These are phyloP conservation scores for Ulota crispa DNA, from an alignment of 225 moss, liverwort and hornwort species.

Conservation along the genomic window DNA sequence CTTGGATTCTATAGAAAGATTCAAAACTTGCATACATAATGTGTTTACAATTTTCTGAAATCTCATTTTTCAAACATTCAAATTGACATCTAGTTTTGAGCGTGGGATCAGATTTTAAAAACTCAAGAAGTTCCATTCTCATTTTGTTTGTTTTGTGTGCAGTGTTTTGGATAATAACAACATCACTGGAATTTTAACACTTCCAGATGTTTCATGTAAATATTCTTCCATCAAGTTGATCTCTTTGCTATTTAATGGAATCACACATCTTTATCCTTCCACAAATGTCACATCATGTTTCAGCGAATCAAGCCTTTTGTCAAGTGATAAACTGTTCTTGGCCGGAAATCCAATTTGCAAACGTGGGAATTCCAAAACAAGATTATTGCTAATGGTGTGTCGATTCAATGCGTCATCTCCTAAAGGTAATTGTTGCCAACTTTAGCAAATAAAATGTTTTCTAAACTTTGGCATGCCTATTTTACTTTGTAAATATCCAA, in stretches of 20 bases:
- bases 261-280: fast-evolving
- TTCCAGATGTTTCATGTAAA: background rate
- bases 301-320: background rate
- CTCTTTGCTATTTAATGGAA: background rate
- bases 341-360: background rate
- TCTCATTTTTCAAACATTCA: too few species aligned
- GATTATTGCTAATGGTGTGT: fast-evolving
- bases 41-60: too few species aligned
- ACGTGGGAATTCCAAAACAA: background rate
- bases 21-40: too few species aligned
- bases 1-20: too few species aligned
- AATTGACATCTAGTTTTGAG: too few species aligned
- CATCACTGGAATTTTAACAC: fast-evolving
- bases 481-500: too few species aligned
- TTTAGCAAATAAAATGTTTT: too few species aligned
- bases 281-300: background rate
- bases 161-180: background rate
- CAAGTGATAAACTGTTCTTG: background rate
- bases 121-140: too few species aligned
- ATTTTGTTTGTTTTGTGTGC: background rate
- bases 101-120: too few species aligned
- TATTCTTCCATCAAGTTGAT: background rate
- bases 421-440: background rate
- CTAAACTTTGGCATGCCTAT: too few species aligned
- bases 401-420: background rate